Percentiles rank a stretch among this genome's conserved stretches.
phyloP scores from a whole-genome alignment of 169 alveolate genomes.

The Cryptosporidium ubiquitum region DNA sequence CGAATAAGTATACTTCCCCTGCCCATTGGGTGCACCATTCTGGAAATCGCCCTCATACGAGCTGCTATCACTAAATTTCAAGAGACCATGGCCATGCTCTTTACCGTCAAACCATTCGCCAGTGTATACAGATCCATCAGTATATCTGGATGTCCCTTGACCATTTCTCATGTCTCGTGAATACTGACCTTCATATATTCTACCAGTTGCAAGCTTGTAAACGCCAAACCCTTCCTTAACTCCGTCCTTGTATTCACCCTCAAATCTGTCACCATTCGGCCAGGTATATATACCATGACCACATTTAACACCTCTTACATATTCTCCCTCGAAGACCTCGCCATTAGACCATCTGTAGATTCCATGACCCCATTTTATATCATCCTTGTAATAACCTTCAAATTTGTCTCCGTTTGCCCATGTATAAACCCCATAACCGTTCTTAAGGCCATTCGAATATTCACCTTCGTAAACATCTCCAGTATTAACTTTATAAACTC shows the following conservation, averaged over 20 bases:
- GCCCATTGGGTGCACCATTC: slow-evolving; percentile 77
- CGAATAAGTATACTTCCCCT: slow-evolving; percentile 70
- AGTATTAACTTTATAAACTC: slow-evolving; percentile 77
- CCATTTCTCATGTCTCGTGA: slow-evolving; percentile 81
- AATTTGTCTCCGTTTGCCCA: slow-evolving; percentile 92
- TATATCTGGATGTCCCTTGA: slow-evolving; percentile 82
- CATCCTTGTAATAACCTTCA: slow-evolving; percentile 94
- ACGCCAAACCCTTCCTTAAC: slow-evolving; percentile 77
- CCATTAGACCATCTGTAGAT: slow-evolving; percentile 83
- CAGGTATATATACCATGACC: slow-evolving; percentile 81
- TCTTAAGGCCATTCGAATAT: slow-evolving; percentile 90
- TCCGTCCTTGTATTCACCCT: slow-evolving; percentile 80
- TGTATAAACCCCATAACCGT: slow-evolving; percentile 92
- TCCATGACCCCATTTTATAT: slow-evolving; percentile 95
- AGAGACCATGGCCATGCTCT: slow-evolving; percentile 78
- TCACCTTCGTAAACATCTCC: slow-evolving; percentile 92
- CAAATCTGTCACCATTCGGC: slow-evolving; percentile 78
- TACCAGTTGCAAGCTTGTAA: slow-evolving; percentile 76
- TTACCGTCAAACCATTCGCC: slow-evolving; percentile 77
- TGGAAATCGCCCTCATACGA: slow-evolving; percentile 77
- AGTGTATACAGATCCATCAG: slow-evolving; percentile 82
- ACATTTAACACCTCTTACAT: slow-evolving; percentile 78
- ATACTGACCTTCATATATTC: slow-evolving; percentile 82
- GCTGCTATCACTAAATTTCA: slow-evolving; percentile 76
- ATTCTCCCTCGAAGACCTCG: slow-evolving; percentile 78